These are phyloP conservation scores for Plantago major DNA, from an alignment of 257 asterid species.

Conservation along the genomic window DNA sequence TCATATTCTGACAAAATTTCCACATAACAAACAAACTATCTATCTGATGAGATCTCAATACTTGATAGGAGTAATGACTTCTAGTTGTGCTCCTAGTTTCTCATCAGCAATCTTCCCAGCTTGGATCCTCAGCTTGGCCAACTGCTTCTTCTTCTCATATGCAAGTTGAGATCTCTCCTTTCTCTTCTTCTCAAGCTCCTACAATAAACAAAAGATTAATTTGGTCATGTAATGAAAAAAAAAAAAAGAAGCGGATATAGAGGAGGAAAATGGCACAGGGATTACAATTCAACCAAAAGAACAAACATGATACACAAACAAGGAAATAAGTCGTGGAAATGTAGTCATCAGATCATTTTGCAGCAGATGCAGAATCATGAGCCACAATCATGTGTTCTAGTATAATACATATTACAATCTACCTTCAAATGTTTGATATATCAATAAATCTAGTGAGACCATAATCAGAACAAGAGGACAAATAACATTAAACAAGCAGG, in stretches of 20 bases:
- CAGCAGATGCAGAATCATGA: too few relatives aligned
- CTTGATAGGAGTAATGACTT: constrained; percentile 38
- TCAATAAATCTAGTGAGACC: too few relatives aligned
- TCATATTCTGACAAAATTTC: constrained; percentile 21
- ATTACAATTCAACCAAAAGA: too few relatives aligned
- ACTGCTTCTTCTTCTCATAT: constrained; percentile 44
- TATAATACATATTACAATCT: too few relatives aligned
- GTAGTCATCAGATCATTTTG: too few relatives aligned
- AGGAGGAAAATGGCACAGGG: too few relatives aligned
- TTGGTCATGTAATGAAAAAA: not conserved
- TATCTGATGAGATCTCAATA: constrained; percentile 18
- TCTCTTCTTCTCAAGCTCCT: constrained; percentile 54
- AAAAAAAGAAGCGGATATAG: not conserved
- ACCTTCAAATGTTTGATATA: too few relatives aligned
- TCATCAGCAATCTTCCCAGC: constrained; percentile 48
- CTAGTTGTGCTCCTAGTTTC: constrained; percentile 42
- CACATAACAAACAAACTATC: constrained; percentile 7
- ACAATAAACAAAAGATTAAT: not conserved
- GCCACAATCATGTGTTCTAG: too few relatives aligned
- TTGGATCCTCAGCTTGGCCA: constrained; percentile 34
- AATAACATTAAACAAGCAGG: too few relatives aligned
- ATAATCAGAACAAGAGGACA: too few relatives aligned
- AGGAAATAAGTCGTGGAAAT: too few relatives aligned
- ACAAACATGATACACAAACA: too few relatives aligned
- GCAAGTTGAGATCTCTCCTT: constrained; percentile 35